Percentiles rank a stretch among this genome's conserved stretches.
Evolutionary conservation across 306 rosid species (phyloP).

Genomic region (Vigna radiata): DNA sequence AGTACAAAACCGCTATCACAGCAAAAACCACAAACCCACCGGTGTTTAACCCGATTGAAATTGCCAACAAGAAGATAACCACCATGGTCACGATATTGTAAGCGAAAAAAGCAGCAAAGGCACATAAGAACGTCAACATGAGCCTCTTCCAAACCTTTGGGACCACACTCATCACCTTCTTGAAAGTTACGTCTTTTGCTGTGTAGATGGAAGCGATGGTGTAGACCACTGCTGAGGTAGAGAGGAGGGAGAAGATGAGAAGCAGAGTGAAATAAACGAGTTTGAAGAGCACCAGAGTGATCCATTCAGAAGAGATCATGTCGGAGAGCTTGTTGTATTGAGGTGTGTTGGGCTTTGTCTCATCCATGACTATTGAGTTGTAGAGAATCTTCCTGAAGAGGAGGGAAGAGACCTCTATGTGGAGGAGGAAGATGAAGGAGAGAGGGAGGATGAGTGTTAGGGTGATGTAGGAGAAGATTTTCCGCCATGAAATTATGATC

Average conservation of each 20-base stretch:
- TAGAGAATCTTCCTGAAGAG: constrained; percentile 41
- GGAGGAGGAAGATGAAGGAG: constrained; percentile 55
- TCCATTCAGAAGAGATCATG: constrained; percentile 48
- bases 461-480: constrained; percentile 60
- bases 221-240: constrained; percentile 73
- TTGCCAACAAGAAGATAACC: neutral
- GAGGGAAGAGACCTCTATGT: constrained; percentile 52
- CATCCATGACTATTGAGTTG: neutral
- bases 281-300: constrained; percentile 48
- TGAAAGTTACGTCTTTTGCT: constrained; percentile 48
- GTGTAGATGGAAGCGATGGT: constrained; percentile 62
- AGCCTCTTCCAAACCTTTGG: constrained; percentile 73
- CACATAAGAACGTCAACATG: constrained; percentile 61
- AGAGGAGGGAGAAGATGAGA: constrained; percentile 59
- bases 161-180: constrained; percentile 58
- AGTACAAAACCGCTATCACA: constrained; percentile 31
- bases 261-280: constrained; percentile 48
- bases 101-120: constrained; percentile 42
- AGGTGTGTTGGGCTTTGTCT: constrained; percentile 21
- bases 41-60: neutral
- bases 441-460: constrained; percentile 61
- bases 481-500: constrained; percentile 54
- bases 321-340: constrained; percentile 40
- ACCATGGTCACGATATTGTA: constrained; percentile 37
- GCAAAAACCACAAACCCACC: neutral